Evolutionary conservation across 1,284 basidiomycete species (phyloP).

Genomic region (Boletellus deceptivus): DNA sequence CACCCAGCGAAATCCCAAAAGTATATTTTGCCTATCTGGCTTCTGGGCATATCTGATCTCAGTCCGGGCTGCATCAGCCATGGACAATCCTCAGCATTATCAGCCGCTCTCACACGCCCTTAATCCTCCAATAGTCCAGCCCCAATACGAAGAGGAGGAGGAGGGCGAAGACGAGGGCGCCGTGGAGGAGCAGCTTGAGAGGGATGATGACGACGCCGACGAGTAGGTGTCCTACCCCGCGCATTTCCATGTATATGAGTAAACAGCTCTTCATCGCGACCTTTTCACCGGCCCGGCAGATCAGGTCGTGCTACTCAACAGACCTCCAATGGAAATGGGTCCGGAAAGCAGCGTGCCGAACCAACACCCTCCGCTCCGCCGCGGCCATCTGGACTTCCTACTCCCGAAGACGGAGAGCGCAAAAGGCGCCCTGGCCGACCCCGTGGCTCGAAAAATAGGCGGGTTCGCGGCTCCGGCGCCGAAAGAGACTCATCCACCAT

Average conservation of each 20-base stretch:
- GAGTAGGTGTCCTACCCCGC: slow-evolving; percentile 25
- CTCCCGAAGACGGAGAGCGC: slow-evolving; percentile 32
- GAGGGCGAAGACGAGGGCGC: slow-evolving; percentile 68
- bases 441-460: slow-evolving; percentile 71
- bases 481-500: slow-evolving; percentile 27
- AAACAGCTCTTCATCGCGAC: slow-evolving; percentile 6
- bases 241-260: slow-evolving; percentile 2
- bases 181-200: slow-evolving; percentile 63
- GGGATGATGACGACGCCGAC: slow-evolving; percentile 37
- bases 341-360: slow-evolving; percentile 21
- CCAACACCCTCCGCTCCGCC: slow-evolving; percentile 14
- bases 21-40: slow-evolving; percentile 17
- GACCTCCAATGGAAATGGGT: slow-evolving; percentile 12
- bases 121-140: slow-evolving; percentile 49
- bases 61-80: slow-evolving; percentile 27
- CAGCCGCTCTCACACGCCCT: slow-evolving; percentile 76
- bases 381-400: slow-evolving; percentile 20
- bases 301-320: slow-evolving; percentile 24
- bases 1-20: slow-evolving; percentile 31
- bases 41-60: slow-evolving; percentile 28
- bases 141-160: slow-evolving; percentile 38
- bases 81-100: slow-evolving; percentile 78
- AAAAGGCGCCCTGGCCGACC: slow-evolving; percentile 73
- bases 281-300: slow-evolving; percentile 12
- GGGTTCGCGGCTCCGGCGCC: slow-evolving; percentile 38